These are phyloP conservation scores for Backusella luteola DNA, from an alignment of 192 early-diverging fungal genomes.

Conservation along the genomic window DNA sequence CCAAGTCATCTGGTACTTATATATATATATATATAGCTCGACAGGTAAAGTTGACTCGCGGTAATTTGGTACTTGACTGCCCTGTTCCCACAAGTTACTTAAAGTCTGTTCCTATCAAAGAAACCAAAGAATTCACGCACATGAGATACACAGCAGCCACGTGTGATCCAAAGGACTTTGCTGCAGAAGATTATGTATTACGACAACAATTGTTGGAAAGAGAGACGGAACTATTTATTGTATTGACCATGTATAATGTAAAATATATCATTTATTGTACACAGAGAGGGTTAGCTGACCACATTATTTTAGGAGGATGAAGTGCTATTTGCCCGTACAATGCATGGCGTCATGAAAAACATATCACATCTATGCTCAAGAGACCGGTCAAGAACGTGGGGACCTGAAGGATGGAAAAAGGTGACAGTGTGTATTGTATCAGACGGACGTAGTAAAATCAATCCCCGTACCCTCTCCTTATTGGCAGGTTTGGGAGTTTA, in stretches of 20 bases:
- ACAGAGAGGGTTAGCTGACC: background rate
- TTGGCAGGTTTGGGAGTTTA: slow-evolving; percentile 74
- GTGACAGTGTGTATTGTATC: slow-evolving; percentile 74
- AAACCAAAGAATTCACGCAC: slow-evolving; percentile 84
- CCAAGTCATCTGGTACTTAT: background rate
- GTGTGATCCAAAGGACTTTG: slow-evolving; percentile 85
- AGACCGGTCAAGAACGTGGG: slow-evolving; percentile 47
- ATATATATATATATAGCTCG: background rate
- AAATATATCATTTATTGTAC: background rate
- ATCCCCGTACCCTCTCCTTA: slow-evolving; percentile 57
- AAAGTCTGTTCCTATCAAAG: slow-evolving; percentile 44
- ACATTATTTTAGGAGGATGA: slow-evolving; percentile 57
- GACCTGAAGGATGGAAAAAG: slow-evolving; percentile 67
- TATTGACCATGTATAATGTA: slow-evolving; percentile 82
- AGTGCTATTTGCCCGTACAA: slow-evolving; percentile 65
- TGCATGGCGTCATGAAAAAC: slow-evolving; percentile 72
- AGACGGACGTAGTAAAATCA: slow-evolving; percentile 67
- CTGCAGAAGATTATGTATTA: slow-evolving; percentile 69
- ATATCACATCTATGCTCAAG: slow-evolving; percentile 67
- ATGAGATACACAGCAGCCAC: slow-evolving; percentile 94
- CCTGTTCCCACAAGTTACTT: slow-evolving; percentile 64
- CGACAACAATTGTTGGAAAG: slow-evolving; percentile 70
- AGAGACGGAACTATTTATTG: slow-evolving; percentile 76
- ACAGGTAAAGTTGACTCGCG: slow-evolving; percentile 59
- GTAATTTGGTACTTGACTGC: slow-evolving; percentile 74